Base-by-base conservation (phyloP, 768 basidiomycete genomes). In the Mycena galopus region DNA sequence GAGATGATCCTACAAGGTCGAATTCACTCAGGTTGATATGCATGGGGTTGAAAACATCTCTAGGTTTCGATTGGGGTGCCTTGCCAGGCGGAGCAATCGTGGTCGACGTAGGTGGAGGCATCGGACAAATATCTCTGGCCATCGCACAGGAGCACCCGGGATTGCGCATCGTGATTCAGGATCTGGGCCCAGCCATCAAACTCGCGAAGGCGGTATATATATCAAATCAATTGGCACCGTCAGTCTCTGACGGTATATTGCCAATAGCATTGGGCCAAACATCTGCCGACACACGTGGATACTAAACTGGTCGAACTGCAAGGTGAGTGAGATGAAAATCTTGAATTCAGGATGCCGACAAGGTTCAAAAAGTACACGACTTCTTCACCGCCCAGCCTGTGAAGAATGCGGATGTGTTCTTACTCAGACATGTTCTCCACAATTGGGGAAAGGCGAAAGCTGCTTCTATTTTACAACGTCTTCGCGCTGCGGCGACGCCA, bases 61-160 rank as follows among this genome's bases (percentile, higher is more conserved):
- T 69, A 78, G 82, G 79, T 7, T 84, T 79, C 71, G 79, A 77
- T 19, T 84, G 78, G 79, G 47, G 19, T 17, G 53, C 25, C 0
- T 69, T 83, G 19, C 65, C 73, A 6, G 35, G 65, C 14, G 79
- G 75, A 11, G 65, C 72, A 1, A n/a, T 78, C 4, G 59, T 84
- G 9, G 80, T 83, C 21, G 83, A 83, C 53, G 80, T 83, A 17
- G 82, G 81, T 0, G 80, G 80, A 2, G 82, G 81, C 1, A 69
- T 81, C n/a, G 82, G 82, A 4, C 47, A 71, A 12, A 63, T 73
- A n/a, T 53, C 77, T 4, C 47, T 82, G 42, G 64, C 65, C 2
- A 65, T 84, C 4, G 77, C 79, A 14, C 47, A 74, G 37, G 58
- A 33, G 5, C 58, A 73, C 23, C 77, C 79, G 0, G 65, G 77